Evolutionary conservation across 2,329 filamentous ascomycete genomes (phyloP), one percentile per base, ranked within the genome.

Genomic region (Aspergillus sp.): DNA sequence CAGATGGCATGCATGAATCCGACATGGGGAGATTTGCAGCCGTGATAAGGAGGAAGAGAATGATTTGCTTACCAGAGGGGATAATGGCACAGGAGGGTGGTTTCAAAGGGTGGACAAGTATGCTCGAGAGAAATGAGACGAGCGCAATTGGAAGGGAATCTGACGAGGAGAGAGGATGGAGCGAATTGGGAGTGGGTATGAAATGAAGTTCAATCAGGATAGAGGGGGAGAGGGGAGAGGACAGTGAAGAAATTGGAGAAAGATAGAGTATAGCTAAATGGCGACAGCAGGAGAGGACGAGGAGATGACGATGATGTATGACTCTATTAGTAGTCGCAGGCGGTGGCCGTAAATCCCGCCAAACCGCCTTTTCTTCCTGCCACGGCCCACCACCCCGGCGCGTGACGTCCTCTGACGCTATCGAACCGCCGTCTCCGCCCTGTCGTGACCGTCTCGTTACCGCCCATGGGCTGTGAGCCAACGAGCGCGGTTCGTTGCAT

Each of bases 351-450:
- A 61, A 49, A 46, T n/a, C 47, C 51, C 51, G 55, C 11, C 57
- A 56, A 60, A 60, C 58, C 56, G 52, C 58, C 54, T 59, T 55
- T 29, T 2, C 57, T 61, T 69, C 61, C 62, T 70, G 63, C 65
- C 68, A 65, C 55, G 64, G 61, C 62, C 67, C 66, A 69, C 66
- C 56, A 57, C 57, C 58, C 53, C 55, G 45, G 60, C 64, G 59
- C 62, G 66, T 71, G 67, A 71, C 69, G 65, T 63, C 52, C 61
- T 66, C 58, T 64, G 64, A 67, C 64, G 59, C 57, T 60, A 64
- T 64, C 41, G 38, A 40, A 52, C 36, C 50, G 53, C 52, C 20
- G 21, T 38, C 40, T 41, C 29, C 43, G 34, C 31, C 31, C 43
- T 50, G 45, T 42, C 20, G 46, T 55, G 58, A 65, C 64, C 3